Base-by-base conservation (phyloP, 2,329 filamentous ascomycete genomes). In the Eutypella sp. region DNA sequence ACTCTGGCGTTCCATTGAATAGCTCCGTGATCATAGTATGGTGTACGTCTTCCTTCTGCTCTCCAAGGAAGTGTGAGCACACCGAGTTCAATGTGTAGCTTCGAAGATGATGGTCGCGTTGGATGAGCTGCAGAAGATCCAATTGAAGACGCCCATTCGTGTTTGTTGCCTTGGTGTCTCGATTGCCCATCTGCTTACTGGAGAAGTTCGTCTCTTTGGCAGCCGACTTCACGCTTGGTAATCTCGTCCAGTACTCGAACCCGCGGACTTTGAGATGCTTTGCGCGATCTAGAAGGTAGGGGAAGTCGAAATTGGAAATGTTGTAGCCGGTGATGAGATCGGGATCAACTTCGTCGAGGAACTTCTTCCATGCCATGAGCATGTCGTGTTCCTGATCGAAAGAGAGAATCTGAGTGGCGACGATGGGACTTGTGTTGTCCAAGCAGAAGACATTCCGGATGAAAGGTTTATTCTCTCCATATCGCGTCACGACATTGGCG, bases 251-350 rank as follows among this genome's bases (percentile, higher is more conserved):
- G 65, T 86, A 92, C 6, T 93, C 87, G 55, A 99, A 99, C 1
- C 78, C 79, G 2, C 66, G 67, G 31, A 89, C 81, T 59, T 93
- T 95, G 23, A 99, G 74, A 62, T 95, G 84, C 54, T 79, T 88
- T 9, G 91, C 93, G 39, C 93, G 82, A 46, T 96, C 88, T 10
- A 99, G 76, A 0, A 99, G 79, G 62, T 99, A 99, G 0, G 92
- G 92, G 53, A 99, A 97, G 72, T 99, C 93, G 68, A 99, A 99
- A 70, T 99, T 99, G 62, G 88, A 75, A 69, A 95, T 99, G 67
- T 99, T 99, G 82, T 99, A 99, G 39, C 93, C 93, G 45, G 95
- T 99, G 60, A 99, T 96, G 53, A 99, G 87, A 69, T 99, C 93
- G 0, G 93, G 92, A 55, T 99, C 93, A 1, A 93, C 89, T 58